Evolutionary conservation across 2,329 filamentous ascomycete species (phyloP).

Genomic region (Fusarium sp.): DNA sequence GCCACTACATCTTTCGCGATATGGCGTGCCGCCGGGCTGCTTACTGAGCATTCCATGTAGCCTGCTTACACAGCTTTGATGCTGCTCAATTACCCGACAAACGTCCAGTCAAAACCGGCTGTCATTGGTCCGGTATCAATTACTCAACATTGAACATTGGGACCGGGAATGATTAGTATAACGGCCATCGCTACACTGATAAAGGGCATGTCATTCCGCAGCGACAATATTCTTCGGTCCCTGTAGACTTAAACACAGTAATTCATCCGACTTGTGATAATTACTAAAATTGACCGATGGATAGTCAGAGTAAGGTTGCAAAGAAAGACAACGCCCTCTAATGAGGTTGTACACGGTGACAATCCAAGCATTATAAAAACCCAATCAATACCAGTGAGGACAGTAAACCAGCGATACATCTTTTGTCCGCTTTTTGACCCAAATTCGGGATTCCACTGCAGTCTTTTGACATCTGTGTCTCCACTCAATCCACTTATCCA

Average conservation of each 20-base stretch:
- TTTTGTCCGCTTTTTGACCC: neutral
- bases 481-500: fast-evolving
- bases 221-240: neutral
- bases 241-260: neutral
- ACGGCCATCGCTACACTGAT: neutral
- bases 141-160: neutral
- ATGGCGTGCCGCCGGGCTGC: neutral
- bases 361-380: too few species aligned
- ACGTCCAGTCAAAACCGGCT: neutral
- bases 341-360: too few species aligned
- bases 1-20: too few species aligned
- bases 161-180: neutral
- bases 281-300: neutral
- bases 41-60: neutral
- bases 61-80: neutral
- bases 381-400: too few species aligned
- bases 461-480: fast-evolving
- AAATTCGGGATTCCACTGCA: too few species aligned
- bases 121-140: neutral
- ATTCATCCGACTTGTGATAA: neutral
- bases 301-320: neutral
- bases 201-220: neutral
- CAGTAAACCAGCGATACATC: neutral
- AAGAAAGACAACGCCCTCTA: too few species aligned
- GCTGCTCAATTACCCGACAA: neutral